Conservation (phyloP, 2,329 filamentous ascomycete species). For the Calonectria crousiana region DNA sequence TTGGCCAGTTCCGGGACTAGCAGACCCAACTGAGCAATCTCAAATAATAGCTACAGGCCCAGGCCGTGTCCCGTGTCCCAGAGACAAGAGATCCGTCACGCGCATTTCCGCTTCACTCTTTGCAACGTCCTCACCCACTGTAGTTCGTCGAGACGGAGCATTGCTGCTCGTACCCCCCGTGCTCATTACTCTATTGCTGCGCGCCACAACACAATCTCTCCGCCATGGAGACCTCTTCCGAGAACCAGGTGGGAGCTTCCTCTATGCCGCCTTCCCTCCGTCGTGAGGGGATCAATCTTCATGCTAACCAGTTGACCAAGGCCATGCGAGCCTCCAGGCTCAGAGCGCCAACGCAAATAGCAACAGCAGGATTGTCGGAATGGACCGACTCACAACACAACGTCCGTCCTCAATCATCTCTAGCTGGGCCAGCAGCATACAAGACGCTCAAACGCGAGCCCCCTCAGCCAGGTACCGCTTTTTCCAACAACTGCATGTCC, state of each 20-base stretch:
- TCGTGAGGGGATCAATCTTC: not conserved
- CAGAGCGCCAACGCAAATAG: slow-evolving; percentile 44
- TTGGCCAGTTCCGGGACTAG: slow-evolving; percentile 34
- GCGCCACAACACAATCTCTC: slow-evolving; percentile 33
- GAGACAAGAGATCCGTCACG: slow-evolving; percentile 23
- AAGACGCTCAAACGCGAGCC: slow-evolving; percentile 66
- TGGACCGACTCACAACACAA: slow-evolving; percentile 73
- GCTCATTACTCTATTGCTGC: slow-evolving; percentile 41
- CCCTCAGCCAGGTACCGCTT: slow-evolving; percentile 56
- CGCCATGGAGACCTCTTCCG: slow-evolving; percentile 48
- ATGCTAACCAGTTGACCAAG: slow-evolving; percentile 32
- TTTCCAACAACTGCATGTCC: not conserved
- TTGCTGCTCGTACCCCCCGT: slow-evolving; percentile 52
- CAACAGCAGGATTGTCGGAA: slow-evolving; percentile 59
- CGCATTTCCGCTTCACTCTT: slow-evolving; percentile 26
- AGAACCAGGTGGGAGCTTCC: slow-evolving; percentile 44
- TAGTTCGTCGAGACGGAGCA: slow-evolving; percentile 44
- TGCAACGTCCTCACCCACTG: slow-evolving; percentile 43
- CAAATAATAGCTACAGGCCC: slow-evolving; percentile 42
- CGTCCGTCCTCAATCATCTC: slow-evolving; percentile 59
- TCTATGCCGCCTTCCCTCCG: not conserved
- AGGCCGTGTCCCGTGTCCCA: slow-evolving; percentile 24
- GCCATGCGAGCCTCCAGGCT: slow-evolving; percentile 46
- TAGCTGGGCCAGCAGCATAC: slow-evolving; percentile 53
- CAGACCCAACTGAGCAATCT: slow-evolving; percentile 34